These are phyloP conservation scores for Comarum palustre DNA, from an alignment of 306 rosid genomes.

Conservation along the genomic window DNA sequence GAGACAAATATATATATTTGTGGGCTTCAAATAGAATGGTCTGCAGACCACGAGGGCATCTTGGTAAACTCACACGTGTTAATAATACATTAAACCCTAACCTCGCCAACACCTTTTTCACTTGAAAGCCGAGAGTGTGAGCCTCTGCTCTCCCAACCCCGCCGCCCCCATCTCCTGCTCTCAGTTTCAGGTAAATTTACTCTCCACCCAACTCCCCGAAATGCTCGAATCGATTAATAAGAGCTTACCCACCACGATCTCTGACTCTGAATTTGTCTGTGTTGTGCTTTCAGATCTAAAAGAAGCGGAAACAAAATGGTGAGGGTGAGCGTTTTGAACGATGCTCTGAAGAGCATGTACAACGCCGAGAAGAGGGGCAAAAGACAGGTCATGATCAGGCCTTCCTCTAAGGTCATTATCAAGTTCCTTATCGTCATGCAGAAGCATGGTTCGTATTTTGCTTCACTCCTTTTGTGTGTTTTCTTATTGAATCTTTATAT, in stretches of 20 bases:
- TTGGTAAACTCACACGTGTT: background rate
- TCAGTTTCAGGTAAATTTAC: constrained; percentile 14
- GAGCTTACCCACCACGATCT: background rate
- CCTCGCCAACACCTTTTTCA: background rate
- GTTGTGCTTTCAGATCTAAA: constrained; percentile 10
- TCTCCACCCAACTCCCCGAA: background rate
- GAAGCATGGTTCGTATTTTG: constrained; percentile 24
- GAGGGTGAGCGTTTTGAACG: constrained; percentile 40
- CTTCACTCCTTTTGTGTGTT: background rate
- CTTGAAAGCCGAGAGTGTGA: background rate
- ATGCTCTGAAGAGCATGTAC: constrained; percentile 48
- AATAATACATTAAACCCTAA: background rate
- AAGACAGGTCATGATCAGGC: constrained; percentile 43
- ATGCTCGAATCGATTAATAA: background rate
- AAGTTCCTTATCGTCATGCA: constrained; percentile 45
- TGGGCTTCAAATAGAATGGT: no score
- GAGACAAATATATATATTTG: no score
- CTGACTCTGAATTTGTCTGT: background rate
- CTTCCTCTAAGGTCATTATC: constrained; percentile 45
- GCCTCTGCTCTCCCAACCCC: background rate
- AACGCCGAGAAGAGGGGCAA: constrained; percentile 49
- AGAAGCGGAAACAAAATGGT: constrained; percentile 25
- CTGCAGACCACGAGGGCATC: background rate
- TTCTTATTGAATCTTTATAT: background rate
- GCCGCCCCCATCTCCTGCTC: background rate